phyloP scores from a whole-genome alignment of 371 early-diverging fungal species.

The Syncephalastrum sp. region DNA sequence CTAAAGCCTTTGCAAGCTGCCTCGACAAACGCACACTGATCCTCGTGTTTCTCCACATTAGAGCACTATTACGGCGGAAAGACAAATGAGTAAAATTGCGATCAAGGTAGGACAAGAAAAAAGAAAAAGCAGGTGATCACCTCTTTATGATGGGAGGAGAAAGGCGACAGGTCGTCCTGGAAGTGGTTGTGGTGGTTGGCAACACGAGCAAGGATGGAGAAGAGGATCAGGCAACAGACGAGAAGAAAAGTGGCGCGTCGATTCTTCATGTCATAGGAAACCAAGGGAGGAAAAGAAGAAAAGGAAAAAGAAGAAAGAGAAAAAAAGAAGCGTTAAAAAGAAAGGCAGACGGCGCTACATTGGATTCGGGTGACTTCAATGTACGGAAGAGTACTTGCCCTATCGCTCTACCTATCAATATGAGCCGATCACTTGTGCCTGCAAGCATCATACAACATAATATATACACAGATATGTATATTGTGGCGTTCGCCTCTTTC shows the following conservation, averaged over 20 bases:
- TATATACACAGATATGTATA: too few species aligned
- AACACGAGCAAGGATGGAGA: constrained; percentile 4
- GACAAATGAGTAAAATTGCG: background rate
- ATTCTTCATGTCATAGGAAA: constrained; percentile 6
- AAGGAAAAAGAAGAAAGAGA: constrained; percentile 4
- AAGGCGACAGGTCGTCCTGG: background rate
- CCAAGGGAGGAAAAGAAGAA: constrained; percentile 1
- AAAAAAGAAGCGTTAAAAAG: constrained; percentile 2
- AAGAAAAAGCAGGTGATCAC: background rate
- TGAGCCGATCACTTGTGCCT: too few species aligned
- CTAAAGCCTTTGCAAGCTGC: constrained; percentile 38
- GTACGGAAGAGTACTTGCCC: too few species aligned
- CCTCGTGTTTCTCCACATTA: constrained; percentile 28
- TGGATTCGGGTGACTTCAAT: too few species aligned
- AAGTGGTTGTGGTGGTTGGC: background rate
- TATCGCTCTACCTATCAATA: too few species aligned
- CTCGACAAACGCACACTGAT: constrained; percentile 43
- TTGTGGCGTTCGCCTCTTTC: too few species aligned
- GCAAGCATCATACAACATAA: too few species aligned
- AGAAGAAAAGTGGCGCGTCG: constrained; percentile 4
- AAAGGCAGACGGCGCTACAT: too few species aligned
- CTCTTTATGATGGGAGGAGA: constrained; percentile 22
- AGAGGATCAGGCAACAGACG: constrained; percentile 3
- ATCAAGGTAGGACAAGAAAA: background rate
- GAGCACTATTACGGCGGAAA: constrained; percentile 23